Conservation (phyloP, 208 protist species). For the Leishmania martiniquensis region DNA sequence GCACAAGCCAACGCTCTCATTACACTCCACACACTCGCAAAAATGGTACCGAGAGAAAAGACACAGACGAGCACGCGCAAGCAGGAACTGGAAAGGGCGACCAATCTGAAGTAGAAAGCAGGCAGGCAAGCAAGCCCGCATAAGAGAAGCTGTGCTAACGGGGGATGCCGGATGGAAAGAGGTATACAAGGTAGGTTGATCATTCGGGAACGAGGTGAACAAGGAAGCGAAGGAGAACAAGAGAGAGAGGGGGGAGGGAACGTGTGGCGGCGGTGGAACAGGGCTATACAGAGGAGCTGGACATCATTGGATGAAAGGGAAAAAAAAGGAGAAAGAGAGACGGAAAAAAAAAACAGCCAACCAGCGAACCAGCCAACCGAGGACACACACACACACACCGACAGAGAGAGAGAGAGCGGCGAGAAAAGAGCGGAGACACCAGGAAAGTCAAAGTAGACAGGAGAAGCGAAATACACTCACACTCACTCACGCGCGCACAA, state of each 20-base stretch:
- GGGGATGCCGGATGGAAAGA: neutral
- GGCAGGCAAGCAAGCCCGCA: neutral
- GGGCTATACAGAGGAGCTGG: neutral
- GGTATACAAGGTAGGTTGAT: neutral
- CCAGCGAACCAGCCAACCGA: neutral
- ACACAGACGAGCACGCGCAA: neutral
- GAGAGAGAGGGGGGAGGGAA: neutral
- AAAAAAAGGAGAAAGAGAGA: neutral
- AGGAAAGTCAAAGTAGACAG: too few species aligned
- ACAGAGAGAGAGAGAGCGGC: too few species aligned
- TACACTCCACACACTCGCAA: neutral
- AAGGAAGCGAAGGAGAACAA: neutral
- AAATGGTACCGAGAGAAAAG: neutral
- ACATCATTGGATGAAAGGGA: neutral
- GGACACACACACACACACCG: too few species aligned
- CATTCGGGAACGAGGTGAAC: neutral
- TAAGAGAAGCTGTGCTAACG: neutral
- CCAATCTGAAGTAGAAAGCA: neutral
- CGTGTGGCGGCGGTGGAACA: neutral
- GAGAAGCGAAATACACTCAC: too few species aligned
- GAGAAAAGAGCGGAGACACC: too few species aligned
- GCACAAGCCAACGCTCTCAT: too few species aligned
- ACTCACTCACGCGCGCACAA: too few species aligned
- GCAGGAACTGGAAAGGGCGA: neutral
- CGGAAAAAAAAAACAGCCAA: neutral